Base-by-base conservation (phyloP, 2,329 filamentous ascomycete genomes). In the Claviceps arundinis region DNA sequence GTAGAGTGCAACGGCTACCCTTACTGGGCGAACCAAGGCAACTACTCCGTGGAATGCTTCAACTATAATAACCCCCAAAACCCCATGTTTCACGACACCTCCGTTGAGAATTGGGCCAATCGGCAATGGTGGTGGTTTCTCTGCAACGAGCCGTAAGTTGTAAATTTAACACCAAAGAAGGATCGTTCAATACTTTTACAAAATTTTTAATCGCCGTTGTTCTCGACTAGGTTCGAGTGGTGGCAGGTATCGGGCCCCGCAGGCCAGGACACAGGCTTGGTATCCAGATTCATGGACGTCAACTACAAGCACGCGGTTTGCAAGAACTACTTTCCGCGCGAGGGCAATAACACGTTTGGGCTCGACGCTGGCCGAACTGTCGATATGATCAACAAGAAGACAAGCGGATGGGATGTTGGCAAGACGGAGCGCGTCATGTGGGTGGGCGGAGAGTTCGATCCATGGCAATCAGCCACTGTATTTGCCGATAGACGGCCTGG, bases 371-470 rank as follows among this genome's bases (percentile, higher is more conserved):
- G 53, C 14, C 43, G 47, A n/a, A 24, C 41, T 14, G 43, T 41
- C 30, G 64, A 64, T 2, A 62, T 70, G 22, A 59, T 81, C 41
- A 84, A 84, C 61, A 62, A 58, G n/a, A 68, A 68, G 58, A 82
- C 79, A 0, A 67, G 72, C 22, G 80, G 81, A 34, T 84, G 81
- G 80, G 54, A 63, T 52, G 62, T 72, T 30, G 71, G 69, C 40
- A 64, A 77, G 51, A 75, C 73, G 2, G 74, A 72, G 14, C 72
- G 78, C 2, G 64, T 84, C 24, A 68, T 82, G 30, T 82, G 74
- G 68, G 70, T 73, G 5, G 81, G 82, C 57, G 80, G 74, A 42
- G 69, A 79, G 62, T 76, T 68, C 51, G 80, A 84, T 60, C 80
- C 80, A 6, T 83, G 80, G 80, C 69, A 73, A 40, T 71, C 76